Evolutionary conservation across 2,329 filamentous ascomycete species (phyloP).

Genomic region (Penicillium sp.): DNA sequence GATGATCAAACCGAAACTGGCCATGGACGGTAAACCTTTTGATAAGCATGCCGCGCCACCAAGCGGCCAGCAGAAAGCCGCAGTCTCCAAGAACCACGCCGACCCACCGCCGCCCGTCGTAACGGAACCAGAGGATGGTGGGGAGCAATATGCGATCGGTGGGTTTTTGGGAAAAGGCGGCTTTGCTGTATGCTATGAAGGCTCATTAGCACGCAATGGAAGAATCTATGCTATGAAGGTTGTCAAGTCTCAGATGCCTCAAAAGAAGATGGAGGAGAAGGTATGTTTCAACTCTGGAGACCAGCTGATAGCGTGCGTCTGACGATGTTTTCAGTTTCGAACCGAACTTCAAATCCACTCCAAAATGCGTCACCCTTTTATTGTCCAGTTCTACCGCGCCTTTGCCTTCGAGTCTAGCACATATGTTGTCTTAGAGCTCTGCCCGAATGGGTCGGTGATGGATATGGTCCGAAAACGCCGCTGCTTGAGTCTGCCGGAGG

Average conservation of each 20-base stretch:
- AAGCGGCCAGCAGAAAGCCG: slow-evolving; percentile 30
- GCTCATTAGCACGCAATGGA: slow-evolving; percentile 44
- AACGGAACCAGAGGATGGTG: slow-evolving; percentile 46
- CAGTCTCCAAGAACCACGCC: slow-evolving; percentile 46
- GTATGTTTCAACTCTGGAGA: slow-evolving; percentile 25
- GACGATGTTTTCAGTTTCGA: slow-evolving; percentile 55
- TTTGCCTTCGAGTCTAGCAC: slow-evolving; percentile 89
- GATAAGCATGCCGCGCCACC: slow-evolving; percentile 36
- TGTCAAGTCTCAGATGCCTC: slow-evolving; percentile 51
- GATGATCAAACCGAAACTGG: slow-evolving; percentile 44
- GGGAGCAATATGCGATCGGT: slow-evolving; percentile 49
- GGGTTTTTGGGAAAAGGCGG: slow-evolving; percentile 52
- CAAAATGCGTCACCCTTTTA: slow-evolving; percentile 93
- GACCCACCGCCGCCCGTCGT: slow-evolving; percentile 48
- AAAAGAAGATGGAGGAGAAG: slow-evolving; percentile 56
- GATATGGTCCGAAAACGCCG: slow-evolving; percentile 95
- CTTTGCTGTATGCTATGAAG: slow-evolving; percentile 54
- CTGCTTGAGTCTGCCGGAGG: slow-evolving; percentile 88
- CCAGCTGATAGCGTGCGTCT: slow-evolving; percentile 3
- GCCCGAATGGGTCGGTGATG: slow-evolving; percentile 93
- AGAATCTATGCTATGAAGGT: slow-evolving; percentile 53
- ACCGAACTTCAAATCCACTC: slow-evolving; percentile 96
- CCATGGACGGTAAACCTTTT: slow-evolving; percentile 41
- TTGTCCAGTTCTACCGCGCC: slow-evolving; percentile 91
- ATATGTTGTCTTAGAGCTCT: slow-evolving; percentile 91